phyloP scores from a whole-genome alignment of 1,284 basidiomycete genomes.

The Ganoderma meredithae region DNA sequence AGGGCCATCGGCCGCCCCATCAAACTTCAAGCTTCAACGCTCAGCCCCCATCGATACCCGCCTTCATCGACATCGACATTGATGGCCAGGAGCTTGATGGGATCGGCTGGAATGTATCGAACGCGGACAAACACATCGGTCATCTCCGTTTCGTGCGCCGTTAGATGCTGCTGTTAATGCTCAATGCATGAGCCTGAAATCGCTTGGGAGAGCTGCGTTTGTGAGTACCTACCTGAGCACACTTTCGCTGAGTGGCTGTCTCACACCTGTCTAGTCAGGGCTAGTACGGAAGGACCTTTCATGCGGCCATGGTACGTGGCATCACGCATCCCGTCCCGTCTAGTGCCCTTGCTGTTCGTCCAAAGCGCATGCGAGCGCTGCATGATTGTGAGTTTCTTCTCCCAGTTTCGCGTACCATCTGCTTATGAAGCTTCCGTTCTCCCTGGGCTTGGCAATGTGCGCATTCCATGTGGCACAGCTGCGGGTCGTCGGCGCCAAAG shows the following conservation, averaged over 20 bases:
- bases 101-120: too few relatives aligned
- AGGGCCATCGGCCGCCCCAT: too few relatives aligned
- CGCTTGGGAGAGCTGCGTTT: neutral
- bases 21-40: too few relatives aligned
- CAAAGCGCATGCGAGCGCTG: neutral
- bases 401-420: neutral
- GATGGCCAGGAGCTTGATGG: too few relatives aligned
- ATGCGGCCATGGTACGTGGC: too few relatives aligned
- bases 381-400: neutral
- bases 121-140: too few relatives aligned
- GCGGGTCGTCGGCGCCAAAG: neutral
- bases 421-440: neutral
- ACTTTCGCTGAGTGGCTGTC: neutral
- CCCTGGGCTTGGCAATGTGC: neutral
- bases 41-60: too few relatives aligned
- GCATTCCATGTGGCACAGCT: neutral
- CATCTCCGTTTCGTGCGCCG: too few relatives aligned
- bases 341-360: neutral
- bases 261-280: neutral
- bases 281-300: neutral
- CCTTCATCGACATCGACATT: too few relatives aligned
- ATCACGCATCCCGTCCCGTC: neutral
- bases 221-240: neutral
- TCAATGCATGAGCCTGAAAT: too few relatives aligned
- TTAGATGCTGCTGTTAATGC: too few relatives aligned